A percentile compares a stretch with the other conserved stretches of the same genome.
These are phyloP conservation scores for Dryadomyces sulphureus DNA, from an alignment of 2,329 filamentous ascomycete genomes.

Conservation along the genomic window DNA sequence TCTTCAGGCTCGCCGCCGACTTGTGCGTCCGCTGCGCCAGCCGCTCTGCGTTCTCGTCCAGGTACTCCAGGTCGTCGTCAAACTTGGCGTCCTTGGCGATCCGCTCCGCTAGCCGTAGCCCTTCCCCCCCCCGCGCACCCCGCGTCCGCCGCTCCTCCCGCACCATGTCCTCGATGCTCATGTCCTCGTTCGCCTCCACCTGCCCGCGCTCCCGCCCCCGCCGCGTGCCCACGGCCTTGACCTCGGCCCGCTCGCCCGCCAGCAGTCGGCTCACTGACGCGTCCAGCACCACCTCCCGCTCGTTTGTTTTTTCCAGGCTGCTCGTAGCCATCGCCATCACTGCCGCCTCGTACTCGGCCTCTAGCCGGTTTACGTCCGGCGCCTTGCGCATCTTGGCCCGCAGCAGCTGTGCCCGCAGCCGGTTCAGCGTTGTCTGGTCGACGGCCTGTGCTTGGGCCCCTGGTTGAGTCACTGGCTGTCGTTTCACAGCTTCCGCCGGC, in stretches of 20 bases:
- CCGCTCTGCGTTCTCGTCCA: conserved; percentile 90
- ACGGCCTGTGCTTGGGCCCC: conserved; percentile 32
- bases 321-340: conserved; percentile 51
- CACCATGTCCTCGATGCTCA: conserved; percentile 95
- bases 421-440: conserved; percentile 71
- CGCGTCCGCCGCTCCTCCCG: conserved; percentile 80
- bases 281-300: conserved; percentile 63
- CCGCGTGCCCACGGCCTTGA: conserved; percentile 63
- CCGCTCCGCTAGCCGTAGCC: conserved; percentile 69
- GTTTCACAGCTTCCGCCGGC: too few relatives aligned
- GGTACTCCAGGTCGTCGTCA: conserved; percentile 84
- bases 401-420: conserved; percentile 86
- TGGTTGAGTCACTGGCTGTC: too few relatives aligned
- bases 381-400: conserved; percentile 78
- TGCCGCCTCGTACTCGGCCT: conserved; percentile 72
- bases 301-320: conserved; percentile 24
- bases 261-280: conserved; percentile 85
- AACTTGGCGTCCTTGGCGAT: conserved; percentile 91
- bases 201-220: conserved; percentile 71
- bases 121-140: conserved; percentile 64
- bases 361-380: conserved; percentile 59
- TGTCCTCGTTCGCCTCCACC: conserved; percentile 85
- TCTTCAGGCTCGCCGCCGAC: conserved; percentile 76
- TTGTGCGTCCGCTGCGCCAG: conserved; percentile 78
- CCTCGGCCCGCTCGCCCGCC: conserved; percentile 57